A percentile compares a stretch with the other conserved stretches of the same genome.
Evolutionary conservation across 1,284 basidiomycete genomes (phyloP).

Genomic region (Ceratobasidium sp.): DNA sequence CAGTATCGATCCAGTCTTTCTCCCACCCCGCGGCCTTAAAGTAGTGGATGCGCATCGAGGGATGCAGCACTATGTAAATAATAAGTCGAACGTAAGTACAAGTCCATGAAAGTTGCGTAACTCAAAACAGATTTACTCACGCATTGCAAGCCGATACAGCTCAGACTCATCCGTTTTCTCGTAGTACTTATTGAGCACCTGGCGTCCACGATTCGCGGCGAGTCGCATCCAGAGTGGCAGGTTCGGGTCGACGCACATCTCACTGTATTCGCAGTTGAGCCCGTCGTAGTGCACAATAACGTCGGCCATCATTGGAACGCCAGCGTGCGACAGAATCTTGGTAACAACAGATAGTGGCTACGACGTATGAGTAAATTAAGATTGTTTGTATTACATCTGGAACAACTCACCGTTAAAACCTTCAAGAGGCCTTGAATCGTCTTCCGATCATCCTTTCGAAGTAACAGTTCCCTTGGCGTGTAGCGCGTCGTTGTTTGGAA

Average conservation of each 20-base stretch:
- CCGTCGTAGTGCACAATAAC: conserved; percentile 6
- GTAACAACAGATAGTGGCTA: neutral
- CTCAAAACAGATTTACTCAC: neutral
- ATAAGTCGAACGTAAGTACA: neutral
- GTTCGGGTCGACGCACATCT: neutral
- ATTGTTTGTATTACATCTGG: too few species aligned
- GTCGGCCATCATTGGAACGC: neutral
- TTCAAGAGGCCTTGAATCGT: too few species aligned
- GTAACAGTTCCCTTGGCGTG: too few species aligned
- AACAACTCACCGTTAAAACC: too few species aligned
- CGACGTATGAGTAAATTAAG: too few species aligned
- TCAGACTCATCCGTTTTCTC: neutral
- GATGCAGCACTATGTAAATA: neutral
- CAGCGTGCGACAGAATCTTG: neutral
- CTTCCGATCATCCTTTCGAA: too few species aligned
- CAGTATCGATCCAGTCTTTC: neutral
- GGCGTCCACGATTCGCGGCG: neutral
- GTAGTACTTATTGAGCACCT: conserved; percentile 2
- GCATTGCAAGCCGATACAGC: neutral
- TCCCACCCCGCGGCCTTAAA: neutral
- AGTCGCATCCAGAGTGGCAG: neutral
- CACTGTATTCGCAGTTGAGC: neutral
- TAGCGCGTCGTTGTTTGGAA: too few species aligned
- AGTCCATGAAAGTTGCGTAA: too few species aligned
- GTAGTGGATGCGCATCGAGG: neutral